Conservation (phyloP, 768 basidiomycete species). For the Lactarius vividus region DNA sequence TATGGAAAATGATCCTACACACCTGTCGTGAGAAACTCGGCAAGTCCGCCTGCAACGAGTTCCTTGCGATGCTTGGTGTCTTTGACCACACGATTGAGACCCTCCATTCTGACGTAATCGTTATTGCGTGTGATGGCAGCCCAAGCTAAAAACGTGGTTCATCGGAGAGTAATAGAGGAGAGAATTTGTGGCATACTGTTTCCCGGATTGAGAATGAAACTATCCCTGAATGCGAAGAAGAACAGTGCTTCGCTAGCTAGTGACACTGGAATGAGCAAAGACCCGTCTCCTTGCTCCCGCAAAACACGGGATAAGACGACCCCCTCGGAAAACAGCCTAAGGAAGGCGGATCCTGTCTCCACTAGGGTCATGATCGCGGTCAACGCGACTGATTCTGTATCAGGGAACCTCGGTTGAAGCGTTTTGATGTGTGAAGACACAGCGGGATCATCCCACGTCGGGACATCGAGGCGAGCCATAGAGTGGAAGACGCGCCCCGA, state of each 20-base stretch:
- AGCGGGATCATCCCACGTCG: slow-evolving; percentile 67
- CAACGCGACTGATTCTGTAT: slow-evolving; percentile 52
- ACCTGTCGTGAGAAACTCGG: background rate
- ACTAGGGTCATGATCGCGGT: slow-evolving; percentile 48
- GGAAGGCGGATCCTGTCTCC: slow-evolving; percentile 40
- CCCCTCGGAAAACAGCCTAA: slow-evolving; percentile 57
- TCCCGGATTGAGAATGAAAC: background rate
- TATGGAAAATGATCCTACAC: slow-evolving; percentile 41
- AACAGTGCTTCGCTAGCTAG: slow-evolving; percentile 50
- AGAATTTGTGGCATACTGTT: background rate
- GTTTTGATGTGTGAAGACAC: slow-evolving; percentile 64
- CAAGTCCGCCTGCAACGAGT: slow-evolving; percentile 63
- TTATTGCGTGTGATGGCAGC: slow-evolving; percentile 65
- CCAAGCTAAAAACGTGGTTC: slow-evolving; percentile 48
- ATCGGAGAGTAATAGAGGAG: too few species aligned
- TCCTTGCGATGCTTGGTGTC: slow-evolving; percentile 63
- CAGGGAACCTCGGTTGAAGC: slow-evolving; percentile 36
- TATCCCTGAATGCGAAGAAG: slow-evolving; percentile 30
- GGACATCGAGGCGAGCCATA: slow-evolving; percentile 69
- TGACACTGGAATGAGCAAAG: slow-evolving; percentile 54
- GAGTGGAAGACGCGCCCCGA: slow-evolving; percentile 62
- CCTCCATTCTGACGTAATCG: slow-evolving; percentile 62
- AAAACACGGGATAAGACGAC: slow-evolving; percentile 59
- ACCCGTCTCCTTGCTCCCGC: slow-evolving; percentile 59
- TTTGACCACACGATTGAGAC: slow-evolving; percentile 58